Conservation (phyloP, 176 grass and related monocot genomes). For the Themeda triandra region DNA sequence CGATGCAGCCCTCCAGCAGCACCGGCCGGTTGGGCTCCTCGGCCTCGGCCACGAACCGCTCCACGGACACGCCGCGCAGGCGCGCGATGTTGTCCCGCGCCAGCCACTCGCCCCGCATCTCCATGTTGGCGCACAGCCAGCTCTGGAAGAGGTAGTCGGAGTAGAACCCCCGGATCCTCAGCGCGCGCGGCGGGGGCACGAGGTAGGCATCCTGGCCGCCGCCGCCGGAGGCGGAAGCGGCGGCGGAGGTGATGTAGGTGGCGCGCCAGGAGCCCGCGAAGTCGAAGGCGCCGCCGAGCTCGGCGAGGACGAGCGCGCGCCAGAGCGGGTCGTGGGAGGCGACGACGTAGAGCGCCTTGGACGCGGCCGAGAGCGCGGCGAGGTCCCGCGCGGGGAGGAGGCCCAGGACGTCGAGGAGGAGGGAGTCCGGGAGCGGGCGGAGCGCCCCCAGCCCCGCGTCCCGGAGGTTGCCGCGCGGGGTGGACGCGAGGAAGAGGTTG, state of each 20-base stretch:
- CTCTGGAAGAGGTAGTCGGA: slow-evolving; percentile 97
- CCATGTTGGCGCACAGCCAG: slow-evolving; percentile 95
- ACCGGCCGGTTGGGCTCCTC: slow-evolving; percentile 84
- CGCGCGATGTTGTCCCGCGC: slow-evolving; percentile 75
- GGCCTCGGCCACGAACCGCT: slow-evolving; percentile 59
- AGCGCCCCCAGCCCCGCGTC: slow-evolving; percentile 64
- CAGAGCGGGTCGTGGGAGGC: slow-evolving; percentile 74
- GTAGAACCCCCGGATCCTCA: slow-evolving; percentile 67
- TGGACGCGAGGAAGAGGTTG: slow-evolving; percentile 61
- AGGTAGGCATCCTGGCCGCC: not conserved
- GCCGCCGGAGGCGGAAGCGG: slow-evolving; percentile 19
- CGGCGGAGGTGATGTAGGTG: slow-evolving; percentile 49
- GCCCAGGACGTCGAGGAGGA: slow-evolving; percentile 70
- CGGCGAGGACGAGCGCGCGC: slow-evolving; percentile 52
- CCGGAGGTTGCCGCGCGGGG: slow-evolving; percentile 49
- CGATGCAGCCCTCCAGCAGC: slow-evolving; percentile 84
- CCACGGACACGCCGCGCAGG: slow-evolving; percentile 47
- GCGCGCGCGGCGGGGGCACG: slow-evolving; percentile 3
- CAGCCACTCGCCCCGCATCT: slow-evolving; percentile 90
- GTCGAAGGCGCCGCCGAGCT: slow-evolving; percentile 54
- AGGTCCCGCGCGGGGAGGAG: slow-evolving; percentile 56
- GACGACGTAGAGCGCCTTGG: slow-evolving; percentile 72
- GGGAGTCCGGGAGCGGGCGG: slow-evolving; percentile 54
- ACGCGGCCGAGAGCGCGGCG: slow-evolving; percentile 46
- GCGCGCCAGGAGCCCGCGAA: slow-evolving; percentile 59